Evolutionary conservation across 495 filamentous ascomycete species (phyloP).

Genomic region (Cercophora sp.): DNA sequence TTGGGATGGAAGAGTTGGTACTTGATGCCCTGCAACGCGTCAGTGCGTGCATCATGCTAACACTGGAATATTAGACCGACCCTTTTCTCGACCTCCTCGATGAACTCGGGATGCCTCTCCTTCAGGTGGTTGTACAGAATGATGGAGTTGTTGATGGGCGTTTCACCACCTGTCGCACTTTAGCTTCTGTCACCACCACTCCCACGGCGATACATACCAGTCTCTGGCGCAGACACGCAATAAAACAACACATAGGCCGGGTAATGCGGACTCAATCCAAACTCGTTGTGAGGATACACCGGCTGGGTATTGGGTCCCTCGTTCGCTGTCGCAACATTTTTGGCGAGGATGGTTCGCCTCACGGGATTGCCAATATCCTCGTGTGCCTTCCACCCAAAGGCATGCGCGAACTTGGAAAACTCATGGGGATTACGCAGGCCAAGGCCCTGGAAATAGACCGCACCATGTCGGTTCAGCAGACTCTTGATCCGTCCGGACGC

Average conservation of each 20-base stretch:
- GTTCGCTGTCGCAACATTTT: constrained; percentile 52
- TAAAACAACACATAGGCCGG: constrained; percentile 55
- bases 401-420: constrained; percentile 52
- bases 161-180: constrained; percentile 40
- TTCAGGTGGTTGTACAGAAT: constrained; percentile 47
- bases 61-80: background rate
- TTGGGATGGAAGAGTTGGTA: constrained; percentile 38
- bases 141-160: constrained; percentile 49
- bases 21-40: constrained; percentile 26
- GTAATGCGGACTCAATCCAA: constrained; percentile 49
- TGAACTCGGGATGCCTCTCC: constrained; percentile 46
- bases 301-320: constrained; percentile 47
- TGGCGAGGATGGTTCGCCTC: constrained; percentile 45
- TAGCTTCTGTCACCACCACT: background rate
- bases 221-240: constrained; percentile 29
- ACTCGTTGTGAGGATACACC: constrained; percentile 55
- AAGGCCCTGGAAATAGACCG: constrained; percentile 37
- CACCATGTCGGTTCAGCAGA: constrained; percentile 32
- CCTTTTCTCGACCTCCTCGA: constrained; percentile 42
- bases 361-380: constrained; percentile 56
- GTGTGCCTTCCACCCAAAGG: constrained; percentile 51
- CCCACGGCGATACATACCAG: constrained; percentile 14
- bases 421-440: constrained; percentile 32
- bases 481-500: constrained; percentile 14
- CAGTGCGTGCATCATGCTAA: background rate